These are phyloP conservation scores for Neurospora africana DNA, from an alignment of 495 filamentous ascomycete genomes.

Conservation along the genomic window DNA sequence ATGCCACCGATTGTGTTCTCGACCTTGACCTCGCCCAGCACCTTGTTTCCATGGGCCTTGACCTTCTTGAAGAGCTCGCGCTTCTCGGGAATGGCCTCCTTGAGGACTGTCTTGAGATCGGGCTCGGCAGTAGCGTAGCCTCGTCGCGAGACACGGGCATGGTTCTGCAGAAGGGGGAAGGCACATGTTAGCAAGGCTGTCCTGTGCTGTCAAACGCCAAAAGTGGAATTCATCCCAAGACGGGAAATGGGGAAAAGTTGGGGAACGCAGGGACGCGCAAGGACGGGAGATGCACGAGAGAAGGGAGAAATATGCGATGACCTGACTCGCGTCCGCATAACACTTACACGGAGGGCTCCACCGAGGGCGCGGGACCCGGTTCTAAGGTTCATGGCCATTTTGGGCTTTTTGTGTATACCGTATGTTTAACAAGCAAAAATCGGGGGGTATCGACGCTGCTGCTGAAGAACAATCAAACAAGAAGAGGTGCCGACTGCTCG, in stretches of 20 bases:
- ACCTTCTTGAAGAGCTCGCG: slow-evolving; percentile 84
- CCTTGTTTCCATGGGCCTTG: slow-evolving; percentile 72
- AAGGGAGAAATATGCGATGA: neutral
- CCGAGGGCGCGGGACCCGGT: slow-evolving; percentile 26
- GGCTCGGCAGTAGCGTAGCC: slow-evolving; percentile 66
- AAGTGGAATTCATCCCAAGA: neutral
- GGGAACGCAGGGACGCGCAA: neutral
- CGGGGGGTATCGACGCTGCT: neutral
- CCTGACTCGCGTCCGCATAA: neutral
- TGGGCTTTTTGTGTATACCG: neutral
- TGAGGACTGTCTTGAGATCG: slow-evolving; percentile 77
- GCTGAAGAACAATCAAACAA: neutral
- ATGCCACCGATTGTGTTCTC: slow-evolving; percentile 91
- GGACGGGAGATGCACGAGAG: neutral
- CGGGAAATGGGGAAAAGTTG: neutral
- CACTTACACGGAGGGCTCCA: slow-evolving; percentile 42
- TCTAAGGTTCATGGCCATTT: slow-evolving; percentile 21
- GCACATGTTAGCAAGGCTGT: slow-evolving; percentile 20
- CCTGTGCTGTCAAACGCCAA: slow-evolving; percentile 13
- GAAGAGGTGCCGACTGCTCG: neutral
- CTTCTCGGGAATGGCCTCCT: slow-evolving; percentile 78
- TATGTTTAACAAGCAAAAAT: neutral
- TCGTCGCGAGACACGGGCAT: slow-evolving; percentile 23
- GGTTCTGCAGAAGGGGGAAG: slow-evolving; percentile 5
- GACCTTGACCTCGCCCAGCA: slow-evolving; percentile 86